Base-by-base conservation (phyloP, 2,329 filamentous ascomycete genomes). In the Penicillium sp. region DNA sequence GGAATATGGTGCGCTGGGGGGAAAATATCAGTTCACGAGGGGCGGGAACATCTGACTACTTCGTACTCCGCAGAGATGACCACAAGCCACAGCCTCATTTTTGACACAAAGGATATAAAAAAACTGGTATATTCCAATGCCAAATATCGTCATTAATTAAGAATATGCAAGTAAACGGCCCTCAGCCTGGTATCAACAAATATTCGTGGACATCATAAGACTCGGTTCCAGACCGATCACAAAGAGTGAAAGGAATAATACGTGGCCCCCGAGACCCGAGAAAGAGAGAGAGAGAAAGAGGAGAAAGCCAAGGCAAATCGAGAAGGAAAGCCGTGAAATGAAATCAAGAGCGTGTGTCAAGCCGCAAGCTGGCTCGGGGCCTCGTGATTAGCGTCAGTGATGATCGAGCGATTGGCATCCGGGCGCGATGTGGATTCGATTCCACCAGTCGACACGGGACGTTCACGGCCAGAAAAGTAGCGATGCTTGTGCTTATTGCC, bases 161-260 rank as follows among this genome's bases (percentile, higher is more conserved):
- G 16, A 47, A 2, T 38, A 39, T 18, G 42, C 44, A 19, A 38
- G n/a, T n/a, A n/a, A n/a, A n/a, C n/a, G 51, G 27, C 23, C 39
- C 32, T 38, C 23, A 40, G 19, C 49, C 47, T 43, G 44, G 49
- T 39, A 55, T 58, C 39, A 57, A 53, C 7, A 49, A 47, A 38
- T 32, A 48, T 45, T 61, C 61, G 16, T 63, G 27, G 58, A 61
- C 38, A 29, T 63, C 60, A 42, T 64, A 35, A 63, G 11, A 46
- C 57, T 61, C 47, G 41, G 60, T 56, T 46, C 53, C 60, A 53
- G 55, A 58, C 60, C 54, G 53, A 57, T 56, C 26, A 47, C n/a
- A 30, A 51, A 45, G 27, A 44, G n/a, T 8, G 19, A 36, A n/a
- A 38, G n/a, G 8, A 27, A 46, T 16, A 16, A 46, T 39, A 19